Percentiles rank a stretch among this genome's conserved stretches.
These are phyloP conservation scores for Murraya koenigii DNA, from an alignment of 345 rosid genomes.

Conservation along the genomic window DNA sequence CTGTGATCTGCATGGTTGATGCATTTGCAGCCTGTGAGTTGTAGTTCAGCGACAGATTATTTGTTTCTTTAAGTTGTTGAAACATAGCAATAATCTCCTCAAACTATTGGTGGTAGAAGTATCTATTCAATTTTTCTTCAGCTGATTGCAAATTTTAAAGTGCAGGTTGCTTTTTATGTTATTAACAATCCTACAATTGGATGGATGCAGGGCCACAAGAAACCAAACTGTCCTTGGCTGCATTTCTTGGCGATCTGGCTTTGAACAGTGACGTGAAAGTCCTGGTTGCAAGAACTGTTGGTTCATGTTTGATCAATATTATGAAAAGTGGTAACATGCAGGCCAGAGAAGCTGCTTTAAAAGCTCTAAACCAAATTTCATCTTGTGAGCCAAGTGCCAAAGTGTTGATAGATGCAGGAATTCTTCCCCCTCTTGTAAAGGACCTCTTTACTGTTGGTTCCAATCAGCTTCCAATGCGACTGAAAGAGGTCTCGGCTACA, in stretches of 20 bases:
- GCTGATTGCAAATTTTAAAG: constrained; percentile 2
- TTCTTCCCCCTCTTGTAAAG: constrained; percentile 85
- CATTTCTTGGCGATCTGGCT: constrained; percentile 81
- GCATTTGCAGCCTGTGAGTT: background rate
- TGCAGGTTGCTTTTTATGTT: constrained; percentile 1
- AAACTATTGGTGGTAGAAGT: background rate
- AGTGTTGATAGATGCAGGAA: constrained; percentile 74
- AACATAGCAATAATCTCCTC: constrained; percentile 1
- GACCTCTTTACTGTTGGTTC: constrained; percentile 78
- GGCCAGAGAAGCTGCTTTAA: constrained; percentile 80
- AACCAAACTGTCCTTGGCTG: constrained; percentile 83
- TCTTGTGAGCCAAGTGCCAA: constrained; percentile 73
- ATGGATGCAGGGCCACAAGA: constrained; percentile 72
- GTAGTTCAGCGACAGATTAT: background rate
- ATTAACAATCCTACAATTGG: constrained; percentile 22
- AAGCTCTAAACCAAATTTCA: constrained; percentile 85
- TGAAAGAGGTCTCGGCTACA: constrained; percentile 90
- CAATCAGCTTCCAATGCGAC: constrained; percentile 77
- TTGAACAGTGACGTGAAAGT: constrained; percentile 78
- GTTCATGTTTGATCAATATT: constrained; percentile 69
- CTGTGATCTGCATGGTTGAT: background rate
- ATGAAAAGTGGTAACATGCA: constrained; percentile 68
- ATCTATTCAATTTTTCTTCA: background rate
- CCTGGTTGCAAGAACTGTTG: constrained; percentile 69
- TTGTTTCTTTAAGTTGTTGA: background rate